phyloP scores from a whole-genome alignment of 2,329 filamentous ascomycete species.

The Fusarium dlaminii region DNA sequence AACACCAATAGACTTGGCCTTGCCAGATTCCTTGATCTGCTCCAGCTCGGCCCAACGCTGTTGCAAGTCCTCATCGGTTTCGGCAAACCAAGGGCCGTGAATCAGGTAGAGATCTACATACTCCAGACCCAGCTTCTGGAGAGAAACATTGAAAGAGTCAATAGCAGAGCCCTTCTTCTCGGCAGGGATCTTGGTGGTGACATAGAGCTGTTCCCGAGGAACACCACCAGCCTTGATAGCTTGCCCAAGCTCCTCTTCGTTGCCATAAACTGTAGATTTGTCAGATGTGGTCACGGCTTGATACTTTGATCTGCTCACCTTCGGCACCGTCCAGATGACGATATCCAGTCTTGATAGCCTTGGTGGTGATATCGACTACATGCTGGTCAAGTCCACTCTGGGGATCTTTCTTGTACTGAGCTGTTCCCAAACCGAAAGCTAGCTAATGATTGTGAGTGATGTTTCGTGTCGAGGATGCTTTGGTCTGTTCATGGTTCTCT shows the following conservation, averaged over 20 bases:
- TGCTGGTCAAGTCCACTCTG: constrained; percentile 64
- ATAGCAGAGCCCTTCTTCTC: constrained; percentile 52
- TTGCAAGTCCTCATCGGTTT: constrained; percentile 63
- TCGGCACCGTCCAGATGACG: constrained; percentile 80
- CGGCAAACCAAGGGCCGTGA: constrained; percentile 65
- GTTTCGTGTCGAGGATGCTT: not conserved
- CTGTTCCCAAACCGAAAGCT: constrained; percentile 77
- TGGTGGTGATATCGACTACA: constrained; percentile 60
- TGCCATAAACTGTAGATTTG: constrained; percentile 62
- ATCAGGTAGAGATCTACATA: constrained; percentile 79
- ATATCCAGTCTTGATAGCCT: constrained; percentile 75
- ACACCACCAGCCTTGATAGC: constrained; percentile 75
- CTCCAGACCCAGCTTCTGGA: constrained; percentile 72
- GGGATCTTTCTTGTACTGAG: constrained; percentile 64
- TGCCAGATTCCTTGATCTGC: constrained; percentile 72
- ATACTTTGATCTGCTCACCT: constrained; percentile 52
- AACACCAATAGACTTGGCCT: constrained; percentile 76
- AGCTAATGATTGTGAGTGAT: constrained; percentile 56
- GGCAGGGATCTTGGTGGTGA: constrained; percentile 68
- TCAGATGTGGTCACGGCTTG: not conserved
- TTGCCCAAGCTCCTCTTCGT: constrained; percentile 75
- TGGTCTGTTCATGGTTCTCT: not conserved
- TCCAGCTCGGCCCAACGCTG: constrained; percentile 68
- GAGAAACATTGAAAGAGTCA: constrained; percentile 65
- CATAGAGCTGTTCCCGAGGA: constrained; percentile 73